phyloP scores from a whole-genome alignment of 352 stramenopile genomes.

The Phytophthora nicotianae region DNA sequence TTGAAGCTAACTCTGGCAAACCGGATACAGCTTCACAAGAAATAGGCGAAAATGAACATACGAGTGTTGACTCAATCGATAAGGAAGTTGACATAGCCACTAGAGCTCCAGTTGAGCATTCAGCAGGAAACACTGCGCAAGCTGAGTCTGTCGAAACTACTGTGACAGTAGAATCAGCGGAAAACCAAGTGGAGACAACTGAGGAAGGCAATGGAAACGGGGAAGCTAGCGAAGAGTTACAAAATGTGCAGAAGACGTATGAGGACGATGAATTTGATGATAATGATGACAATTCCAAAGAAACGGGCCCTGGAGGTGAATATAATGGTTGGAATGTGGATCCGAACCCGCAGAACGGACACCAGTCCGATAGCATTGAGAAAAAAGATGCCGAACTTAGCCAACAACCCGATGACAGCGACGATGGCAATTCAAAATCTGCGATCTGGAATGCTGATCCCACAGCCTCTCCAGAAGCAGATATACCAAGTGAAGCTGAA shows the following conservation, averaged over 20 bases:
- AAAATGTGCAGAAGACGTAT: constrained; percentile 25
- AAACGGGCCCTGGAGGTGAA: neutral
- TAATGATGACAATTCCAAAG: constrained; percentile 1
- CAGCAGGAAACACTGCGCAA: neutral
- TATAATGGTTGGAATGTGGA: constrained; percentile 26
- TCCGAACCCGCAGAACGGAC: constrained; percentile 4
- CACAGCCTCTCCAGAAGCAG: neutral
- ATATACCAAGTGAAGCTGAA: neutral
- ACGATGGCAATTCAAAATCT: constrained; percentile 2
- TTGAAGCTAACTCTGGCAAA: neutral
- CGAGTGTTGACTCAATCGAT: neutral
- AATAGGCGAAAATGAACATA: neutral
- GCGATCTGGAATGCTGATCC: constrained; percentile 22
- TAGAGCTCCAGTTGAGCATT: neutral
- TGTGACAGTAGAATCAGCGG: neutral
- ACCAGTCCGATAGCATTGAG: neutral
- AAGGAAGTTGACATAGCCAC: neutral
- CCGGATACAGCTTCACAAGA: neutral
- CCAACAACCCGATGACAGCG: neutral
- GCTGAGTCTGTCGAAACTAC: neutral
- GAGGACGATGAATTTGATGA: constrained; percentile 46
- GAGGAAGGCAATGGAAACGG: neutral
- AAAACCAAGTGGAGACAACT: neutral
- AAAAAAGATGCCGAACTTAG: neutral
- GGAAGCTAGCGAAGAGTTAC: neutral